phyloP scores from a whole-genome alignment of 163 green algal genomes.

The Prototheca stagnorum region DNA sequence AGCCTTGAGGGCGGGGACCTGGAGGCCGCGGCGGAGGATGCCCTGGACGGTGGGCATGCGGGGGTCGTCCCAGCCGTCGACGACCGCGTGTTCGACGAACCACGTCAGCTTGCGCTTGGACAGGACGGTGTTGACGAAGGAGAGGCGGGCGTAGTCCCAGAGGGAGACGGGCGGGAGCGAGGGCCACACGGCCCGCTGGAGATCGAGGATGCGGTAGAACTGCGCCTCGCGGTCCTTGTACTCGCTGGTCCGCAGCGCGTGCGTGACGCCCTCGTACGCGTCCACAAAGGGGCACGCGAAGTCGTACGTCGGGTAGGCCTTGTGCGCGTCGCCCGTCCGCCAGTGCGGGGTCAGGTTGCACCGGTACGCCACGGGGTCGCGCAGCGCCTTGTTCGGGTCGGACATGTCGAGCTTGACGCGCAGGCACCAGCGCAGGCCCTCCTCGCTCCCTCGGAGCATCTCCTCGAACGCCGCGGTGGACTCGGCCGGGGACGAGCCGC shows the following conservation, averaged over 20 bases:
- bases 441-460: slow-evolving; percentile 62
- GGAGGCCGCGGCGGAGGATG: slow-evolving; percentile 61
- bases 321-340: slow-evolving; percentile 75
- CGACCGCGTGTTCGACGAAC: slow-evolving; percentile 63
- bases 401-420: slow-evolving; percentile 82
- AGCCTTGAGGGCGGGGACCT: slow-evolving; percentile 62
- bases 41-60: slow-evolving; percentile 95
- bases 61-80: slow-evolving; percentile 86
- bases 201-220: slow-evolving; percentile 73
- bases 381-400: slow-evolving; percentile 50
- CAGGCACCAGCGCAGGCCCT: slow-evolving; percentile 49
- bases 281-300: slow-evolving; percentile 96
- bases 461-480: slow-evolving; percentile 68
- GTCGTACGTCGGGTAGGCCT: slow-evolving; percentile 97
- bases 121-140: slow-evolving; percentile 91
- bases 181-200: slow-evolving; percentile 47
- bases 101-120: slow-evolving; percentile 94
- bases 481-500: slow-evolving; percentile 62
- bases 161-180: slow-evolving; percentile 74
- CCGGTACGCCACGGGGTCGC: slow-evolving; percentile 88
- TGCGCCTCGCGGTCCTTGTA: slow-evolving; percentile 83
- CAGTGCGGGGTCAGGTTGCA: slow-evolving; percentile 86
- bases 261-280: slow-evolving; percentile 81
- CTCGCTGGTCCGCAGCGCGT: slow-evolving; percentile 87
- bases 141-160: slow-evolving; percentile 93